Base-by-base conservation (phyloP, 164 flowering plant species). In the Vitis rotundifolia region DNA sequence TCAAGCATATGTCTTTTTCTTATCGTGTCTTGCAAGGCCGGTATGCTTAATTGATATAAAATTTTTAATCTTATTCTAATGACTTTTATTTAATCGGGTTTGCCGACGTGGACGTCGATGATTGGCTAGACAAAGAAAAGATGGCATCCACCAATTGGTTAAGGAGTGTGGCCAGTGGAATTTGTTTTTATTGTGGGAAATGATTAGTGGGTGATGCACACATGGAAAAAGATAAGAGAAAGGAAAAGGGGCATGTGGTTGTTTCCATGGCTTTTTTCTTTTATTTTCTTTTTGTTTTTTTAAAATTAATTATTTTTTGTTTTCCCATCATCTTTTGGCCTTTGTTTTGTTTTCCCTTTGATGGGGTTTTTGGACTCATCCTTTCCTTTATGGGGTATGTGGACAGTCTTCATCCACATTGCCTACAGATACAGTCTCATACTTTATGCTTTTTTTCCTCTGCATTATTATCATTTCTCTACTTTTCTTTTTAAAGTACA, bases 131-230 rank as follows among this genome's bases (percentile, higher is more conserved):
- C 6, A 51, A 26, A 28, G 61, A 0, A n/a, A 57, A 62, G 71
- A 56, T 67, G 77, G 64, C 63, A 49, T 61, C 22, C 49, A 64
- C 57, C 31, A 12, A 69, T 77, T 74, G 80, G 76, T 15, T 70
- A 29, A 11, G 14, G 14, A 7, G 29, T 19, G 71, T 72, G 78
- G 48, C 63, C 71, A 16, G 29, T 18, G 15, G 28, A 22, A 63
- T 72, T 81, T 78, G 75, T 74, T 72, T 77, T 71, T 73, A 76
- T 70, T 50, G 64, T 59, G 28, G 3, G 76, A 73, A 81, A 81
- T 78, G 76, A 78, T 81, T 73, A 75, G 75, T 31, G 73, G 77
- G 77, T 66, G 73, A 67, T 71, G 70, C 72, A 70, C 71, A 66
- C 8, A 61, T 28, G 16, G 18, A 49, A 29, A 58, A 22, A 5